These are phyloP conservation scores for Xanthoconium purpureum DNA, from an alignment of 768 basidiomycete species.

Conservation along the genomic window DNA sequence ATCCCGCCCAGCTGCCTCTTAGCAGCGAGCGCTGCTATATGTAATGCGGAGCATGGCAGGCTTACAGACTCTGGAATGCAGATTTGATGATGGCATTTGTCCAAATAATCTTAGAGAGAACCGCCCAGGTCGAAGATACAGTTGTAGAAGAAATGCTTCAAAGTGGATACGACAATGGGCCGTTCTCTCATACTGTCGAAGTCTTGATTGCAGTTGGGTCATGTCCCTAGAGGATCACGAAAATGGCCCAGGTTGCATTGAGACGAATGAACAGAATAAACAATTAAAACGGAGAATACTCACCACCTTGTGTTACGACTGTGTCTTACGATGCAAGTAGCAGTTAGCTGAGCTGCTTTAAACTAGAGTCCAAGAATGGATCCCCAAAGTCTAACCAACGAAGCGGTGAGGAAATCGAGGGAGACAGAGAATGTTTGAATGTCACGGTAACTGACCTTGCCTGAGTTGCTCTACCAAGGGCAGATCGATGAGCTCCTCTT, in stretches of 20 bases:
- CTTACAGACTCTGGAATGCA: background rate
- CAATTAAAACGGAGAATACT: background rate
- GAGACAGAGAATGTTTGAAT: background rate
- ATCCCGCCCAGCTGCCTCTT: background rate
- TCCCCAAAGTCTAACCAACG: conserved; percentile 48
- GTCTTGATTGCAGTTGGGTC: background rate
- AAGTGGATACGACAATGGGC: conserved; percentile 2
- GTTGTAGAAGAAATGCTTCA: background rate
- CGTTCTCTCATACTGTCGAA: background rate
- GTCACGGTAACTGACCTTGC: conserved; percentile 40
- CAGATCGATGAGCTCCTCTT: conserved; percentile 53
- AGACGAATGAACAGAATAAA: conserved; percentile 4
- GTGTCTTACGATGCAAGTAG: background rate
- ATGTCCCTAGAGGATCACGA: background rate
- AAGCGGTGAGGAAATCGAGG: background rate
- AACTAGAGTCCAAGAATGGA: conserved; percentile 44
- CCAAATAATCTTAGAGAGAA: too few relatives aligned
- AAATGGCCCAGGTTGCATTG: background rate
- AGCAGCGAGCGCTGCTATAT: background rate
- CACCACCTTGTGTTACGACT: conserved; percentile 5
- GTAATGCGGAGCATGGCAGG: background rate
- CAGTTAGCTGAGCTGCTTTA: conserved; percentile 27
- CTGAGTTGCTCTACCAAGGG: conserved; percentile 50
- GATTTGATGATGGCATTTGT: background rate
- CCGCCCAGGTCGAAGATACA: background rate